These are phyloP conservation scores for Naegleria fowleri DNA, from an alignment of 208 protist species.

Conservation along the genomic window DNA sequence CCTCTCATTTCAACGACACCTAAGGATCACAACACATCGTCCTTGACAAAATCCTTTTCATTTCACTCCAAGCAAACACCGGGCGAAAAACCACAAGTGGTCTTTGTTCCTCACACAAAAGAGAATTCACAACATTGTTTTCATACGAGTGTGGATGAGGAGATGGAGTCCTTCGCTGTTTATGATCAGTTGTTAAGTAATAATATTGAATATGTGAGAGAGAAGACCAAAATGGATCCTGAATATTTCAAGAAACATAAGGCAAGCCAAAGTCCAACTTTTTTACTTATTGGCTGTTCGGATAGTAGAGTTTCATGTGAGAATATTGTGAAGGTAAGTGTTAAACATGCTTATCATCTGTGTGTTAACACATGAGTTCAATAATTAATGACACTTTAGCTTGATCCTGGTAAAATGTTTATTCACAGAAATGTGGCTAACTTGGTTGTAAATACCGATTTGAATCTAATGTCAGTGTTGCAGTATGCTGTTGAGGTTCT, in stretches of 20 bases:
- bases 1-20: neutral
- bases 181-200: conserved; percentile 66
- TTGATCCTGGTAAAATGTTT: conserved; percentile 68
- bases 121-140: conserved; percentile 8
- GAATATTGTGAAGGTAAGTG: conserved; percentile 46
- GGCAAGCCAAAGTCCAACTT: conserved; percentile 72
- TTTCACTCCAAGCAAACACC: neutral
- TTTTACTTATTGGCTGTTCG: conserved; percentile 86
- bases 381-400: no score
- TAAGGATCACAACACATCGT: neutral
- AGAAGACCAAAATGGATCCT: conserved; percentile 64
- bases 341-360: no score
- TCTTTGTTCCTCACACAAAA: neutral
- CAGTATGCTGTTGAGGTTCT: conserved; percentile 85
- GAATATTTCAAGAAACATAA: conserved; percentile 71
- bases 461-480: conserved; percentile 78
- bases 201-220: conserved; percentile 72
- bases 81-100: neutral
- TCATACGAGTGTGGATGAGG: neutral
- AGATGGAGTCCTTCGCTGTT: neutral
- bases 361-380: no score
- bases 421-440: conserved; percentile 90
- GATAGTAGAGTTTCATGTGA: conserved; percentile 75
- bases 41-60: neutral
- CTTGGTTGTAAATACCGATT: conserved; percentile 77